Conservation (phyloP, 176 grass and related monocot genomes). For the Leersia perrieri region DNA sequence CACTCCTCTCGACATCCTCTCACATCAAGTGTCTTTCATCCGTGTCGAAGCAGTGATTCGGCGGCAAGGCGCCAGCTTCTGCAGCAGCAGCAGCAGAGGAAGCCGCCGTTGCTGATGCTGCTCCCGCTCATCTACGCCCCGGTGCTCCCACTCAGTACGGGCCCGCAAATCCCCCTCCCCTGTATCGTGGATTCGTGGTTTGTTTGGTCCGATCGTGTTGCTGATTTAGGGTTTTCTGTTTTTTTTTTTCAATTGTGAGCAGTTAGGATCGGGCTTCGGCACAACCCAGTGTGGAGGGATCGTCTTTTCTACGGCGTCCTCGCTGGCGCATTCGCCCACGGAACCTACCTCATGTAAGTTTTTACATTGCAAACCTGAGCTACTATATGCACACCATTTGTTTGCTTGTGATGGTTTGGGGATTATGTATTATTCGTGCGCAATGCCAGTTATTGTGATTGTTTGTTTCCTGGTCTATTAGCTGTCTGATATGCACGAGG, state of each 20-base stretch:
- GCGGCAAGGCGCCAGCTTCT: conserved; percentile 41
- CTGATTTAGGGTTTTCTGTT: conserved; percentile 22
- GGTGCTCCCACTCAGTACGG: conserved; percentile 73
- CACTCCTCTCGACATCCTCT: not conserved
- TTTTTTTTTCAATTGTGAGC: not conserved
- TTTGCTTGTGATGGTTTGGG: not conserved
- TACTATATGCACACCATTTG: not conserved
- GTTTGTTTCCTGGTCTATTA: not conserved
- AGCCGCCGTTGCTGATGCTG: conserved; percentile 62
- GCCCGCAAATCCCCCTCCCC: not conserved
- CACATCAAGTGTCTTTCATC: not conserved
- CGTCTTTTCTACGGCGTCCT: conserved; percentile 90
- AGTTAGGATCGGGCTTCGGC: conserved; percentile 87
- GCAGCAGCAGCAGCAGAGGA: conserved; percentile 49
- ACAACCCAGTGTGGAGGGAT: conserved; percentile 81
- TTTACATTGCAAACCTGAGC: not conserved
- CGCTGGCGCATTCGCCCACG: conserved; percentile 81
- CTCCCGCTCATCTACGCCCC: conserved; percentile 89
- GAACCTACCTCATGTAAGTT: conserved; percentile 86
- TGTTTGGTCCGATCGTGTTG: not conserved
- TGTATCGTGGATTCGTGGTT: not conserved
- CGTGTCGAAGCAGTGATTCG: conserved; percentile 31
- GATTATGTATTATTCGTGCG: not conserved
- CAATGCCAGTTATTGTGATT: conserved; percentile 18
- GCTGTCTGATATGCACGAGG: not conserved